Evolutionary conservation across 225 moss, liverwort and hornwort species (phyloP).

Genomic region (Marchantia paleacea): DNA sequence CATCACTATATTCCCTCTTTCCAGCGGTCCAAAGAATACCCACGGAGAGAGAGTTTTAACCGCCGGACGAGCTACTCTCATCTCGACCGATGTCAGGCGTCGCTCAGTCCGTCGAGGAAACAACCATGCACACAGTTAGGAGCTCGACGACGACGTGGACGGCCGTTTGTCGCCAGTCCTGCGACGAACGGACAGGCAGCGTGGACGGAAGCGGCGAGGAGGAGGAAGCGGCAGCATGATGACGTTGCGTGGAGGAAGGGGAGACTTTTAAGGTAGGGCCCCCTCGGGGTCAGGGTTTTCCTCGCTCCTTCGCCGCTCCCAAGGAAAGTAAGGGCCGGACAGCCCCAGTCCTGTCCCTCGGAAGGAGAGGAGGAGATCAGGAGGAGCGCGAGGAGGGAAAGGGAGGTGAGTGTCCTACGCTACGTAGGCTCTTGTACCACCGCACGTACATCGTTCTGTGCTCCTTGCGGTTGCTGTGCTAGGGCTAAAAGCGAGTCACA

Average conservation of each 20-base stretch:
- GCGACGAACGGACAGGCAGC: neutral
- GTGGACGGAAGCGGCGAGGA: neutral
- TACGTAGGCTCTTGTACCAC: neutral
- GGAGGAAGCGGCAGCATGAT: neutral
- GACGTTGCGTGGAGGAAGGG: neutral
- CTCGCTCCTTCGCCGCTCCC: constrained; percentile 3
- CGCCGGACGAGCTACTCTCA: too few species aligned
- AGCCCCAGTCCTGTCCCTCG: constrained; percentile 1
- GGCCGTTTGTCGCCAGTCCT: neutral
- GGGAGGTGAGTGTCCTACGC: neutral
- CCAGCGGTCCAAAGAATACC: too few species aligned
- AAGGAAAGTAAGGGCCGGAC: constrained; percentile 12
- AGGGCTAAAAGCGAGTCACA: neutral
- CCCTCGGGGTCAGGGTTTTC: neutral
- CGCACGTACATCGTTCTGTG: neutral
- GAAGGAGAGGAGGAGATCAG: constrained; percentile 7
- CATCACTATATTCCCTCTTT: too few species aligned
- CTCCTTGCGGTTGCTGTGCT: neutral
- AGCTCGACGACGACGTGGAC: neutral
- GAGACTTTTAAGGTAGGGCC: neutral
- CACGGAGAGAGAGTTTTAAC: too few species aligned
- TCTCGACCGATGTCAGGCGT: neutral
- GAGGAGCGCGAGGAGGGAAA: neutral
- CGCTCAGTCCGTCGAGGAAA: neutral
- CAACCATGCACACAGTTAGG: neutral